phyloP scores from a whole-genome alignment of 192 early-diverging fungal species.

The Coemansia sp. region DNA sequence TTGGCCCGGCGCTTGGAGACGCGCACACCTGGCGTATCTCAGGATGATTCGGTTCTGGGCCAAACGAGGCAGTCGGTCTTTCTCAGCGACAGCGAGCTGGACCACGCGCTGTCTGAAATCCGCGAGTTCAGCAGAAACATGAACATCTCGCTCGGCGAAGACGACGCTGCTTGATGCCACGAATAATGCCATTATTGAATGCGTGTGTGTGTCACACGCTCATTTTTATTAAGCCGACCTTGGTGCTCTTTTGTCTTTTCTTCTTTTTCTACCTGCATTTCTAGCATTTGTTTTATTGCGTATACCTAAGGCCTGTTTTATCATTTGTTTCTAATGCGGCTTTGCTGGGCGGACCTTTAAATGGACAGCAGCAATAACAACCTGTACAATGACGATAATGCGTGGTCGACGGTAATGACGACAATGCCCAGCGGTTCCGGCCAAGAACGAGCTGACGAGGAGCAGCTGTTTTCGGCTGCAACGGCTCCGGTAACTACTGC shows the following conservation, averaged over 20 bases:
- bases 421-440: constrained; percentile 1
- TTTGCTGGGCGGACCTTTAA: not conserved
- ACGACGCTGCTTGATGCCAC: not conserved
- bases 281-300: constrained; percentile 6
- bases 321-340: constrained; percentile 3
- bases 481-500: constrained; percentile 4
- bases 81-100: constrained; percentile 46
- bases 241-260: not conserved
- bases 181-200: not conserved
- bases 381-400: constrained; percentile 23
- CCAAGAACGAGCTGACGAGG: not conserved
- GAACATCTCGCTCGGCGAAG: constrained; percentile 36
- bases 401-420: constrained; percentile 39
- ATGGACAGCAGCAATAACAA: constrained; percentile 14
- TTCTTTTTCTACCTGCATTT: not conserved
- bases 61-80: constrained; percentile 31
- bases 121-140: constrained; percentile 47
- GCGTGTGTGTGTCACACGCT: not conserved
- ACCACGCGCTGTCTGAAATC: constrained; percentile 43
- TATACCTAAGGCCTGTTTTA: not conserved
- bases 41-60: constrained; percentile 1
- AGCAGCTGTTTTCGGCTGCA: not conserved
- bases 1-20: not conserved
- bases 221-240: not conserved
- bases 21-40: not conserved